Base-by-base conservation (phyloP, 1,139 yeast genomes). In the Candida anutae region DNA sequence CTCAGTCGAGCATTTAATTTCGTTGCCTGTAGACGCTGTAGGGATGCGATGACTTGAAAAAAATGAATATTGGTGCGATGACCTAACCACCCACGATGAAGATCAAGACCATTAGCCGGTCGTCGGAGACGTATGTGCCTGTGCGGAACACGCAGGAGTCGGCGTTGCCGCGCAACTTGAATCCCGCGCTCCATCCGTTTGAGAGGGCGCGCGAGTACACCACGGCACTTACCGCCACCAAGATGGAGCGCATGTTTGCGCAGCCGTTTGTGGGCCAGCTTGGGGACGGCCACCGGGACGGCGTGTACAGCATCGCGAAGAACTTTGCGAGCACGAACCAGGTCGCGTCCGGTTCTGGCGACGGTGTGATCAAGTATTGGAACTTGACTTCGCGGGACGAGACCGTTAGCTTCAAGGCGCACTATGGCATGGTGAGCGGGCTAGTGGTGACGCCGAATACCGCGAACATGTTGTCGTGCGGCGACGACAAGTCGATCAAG, bases 191-290 rank as follows among this genome's bases (percentile, higher is more conserved):
- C 28, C 99, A 93, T 57, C 98, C 97, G 0, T 90, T 90, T 48
- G 97, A 93, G 57, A 69, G 97, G 41, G 96, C 97, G 4, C 68
- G 98, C 50, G 98, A 93, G 55, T 93, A 93, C 48, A 84, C 96
- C 12, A 74, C 88, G 41, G 98, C 98, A 1, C 58, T 93, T 30
- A 88, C 87, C 34, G 97, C 98, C 15, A 88, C 97, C 12, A 93
- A 93, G 53, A 57, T 93, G 58, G 97, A 88, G 49, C 68, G 96
- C 42, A 81, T 90, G 84, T 90, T 93, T 69, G 98, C 99, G 0
- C 88, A 88, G 49, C 99, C 99, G 5, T 90, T 93, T 54, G 69
- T 93, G 13, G 96, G 95, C 1, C 97, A 93, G 50, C 60, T 93
- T 21, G 98, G 99, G 3, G 73, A 77, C 40, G 98, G 98, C 9